Evolutionary conservation across 169 alveolate species (phyloP), one percentile per base, ranked within the genome.

Genomic region (Plasmodium ovale): DNA sequence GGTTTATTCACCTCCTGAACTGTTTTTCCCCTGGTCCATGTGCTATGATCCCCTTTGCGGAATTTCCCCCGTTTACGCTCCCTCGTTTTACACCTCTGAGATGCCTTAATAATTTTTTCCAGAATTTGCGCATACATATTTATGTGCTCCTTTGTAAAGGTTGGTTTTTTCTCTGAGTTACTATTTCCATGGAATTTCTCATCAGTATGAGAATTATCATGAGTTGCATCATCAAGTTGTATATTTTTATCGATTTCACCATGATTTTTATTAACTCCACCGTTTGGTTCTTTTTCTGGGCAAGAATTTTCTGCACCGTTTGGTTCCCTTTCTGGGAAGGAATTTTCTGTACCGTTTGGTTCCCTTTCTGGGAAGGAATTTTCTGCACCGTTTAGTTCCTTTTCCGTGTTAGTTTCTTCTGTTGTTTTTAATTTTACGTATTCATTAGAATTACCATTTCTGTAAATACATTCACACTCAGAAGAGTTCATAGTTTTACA

Each of bases 61-160:
- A 37, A 27, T n/a, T 19, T 47, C 16, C 44, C 14, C 37, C 44
- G 19, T 53, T 37, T 77, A 3, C 7, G 25, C 1, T n/a, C 23
- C 51, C 21, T 62, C 44, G 4, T 31, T 10, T 6, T 65, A 12
- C n/a, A 10, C n/a, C 2, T 47, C 56, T 47, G 16, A 2, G 90
- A 82, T 23, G 37, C 70, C 14, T 42, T 65, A 49, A 82, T 21
- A 6, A 82, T 42, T 16, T 65, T 82, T 25, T 82, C 72, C 35
- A 82, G 16, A 29, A 65, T 49, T 6, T 65, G 62, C 1, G 90
- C 70, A 65, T 82, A 82, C 47, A 82, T 29, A 19, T 69, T 31
- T 65, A 82, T 82, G n/a, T 82, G 79, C 42, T 82, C 90, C 9
- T 65, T 35, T 2, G 90, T 82, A 39, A 82, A 82, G 4, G 49